These are phyloP conservation scores for Scedosporium apiospermum DNA, from an alignment of 2,329 filamentous ascomycete genomes.

Conservation along the genomic window DNA sequence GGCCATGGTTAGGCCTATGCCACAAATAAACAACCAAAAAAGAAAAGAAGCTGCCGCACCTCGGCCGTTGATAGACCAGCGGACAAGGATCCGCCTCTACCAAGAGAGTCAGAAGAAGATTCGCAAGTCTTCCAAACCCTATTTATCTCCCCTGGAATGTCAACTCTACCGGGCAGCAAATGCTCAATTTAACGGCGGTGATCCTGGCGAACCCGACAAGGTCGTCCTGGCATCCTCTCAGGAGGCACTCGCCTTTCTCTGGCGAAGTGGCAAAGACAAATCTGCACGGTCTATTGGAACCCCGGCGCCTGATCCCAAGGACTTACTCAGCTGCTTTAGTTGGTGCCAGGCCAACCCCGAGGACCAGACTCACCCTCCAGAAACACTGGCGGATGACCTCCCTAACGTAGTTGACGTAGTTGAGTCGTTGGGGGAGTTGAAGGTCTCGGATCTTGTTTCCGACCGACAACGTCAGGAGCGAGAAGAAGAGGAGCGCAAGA, in stretches of 20 bases:
- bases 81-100: not conserved
- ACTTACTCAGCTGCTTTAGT: not conserved
- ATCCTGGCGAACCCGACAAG: not conserved
- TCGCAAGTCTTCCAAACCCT: not conserved
- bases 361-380: not conserved
- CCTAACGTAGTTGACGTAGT: not conserved
- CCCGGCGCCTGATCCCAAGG: not conserved
- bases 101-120: not conserved
- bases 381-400: not conserved
- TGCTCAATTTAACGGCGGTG: too few relatives aligned
- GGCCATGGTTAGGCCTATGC: not conserved
- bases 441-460: not conserved
- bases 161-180: not conserved
- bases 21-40: not conserved
- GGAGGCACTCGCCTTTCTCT: not conserved
- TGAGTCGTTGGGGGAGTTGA: not conserved
- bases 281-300: not conserved
- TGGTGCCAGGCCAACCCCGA: not conserved
- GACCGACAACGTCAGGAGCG: not conserved
- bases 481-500: constrained; percentile 1
- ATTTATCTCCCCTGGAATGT: not conserved
- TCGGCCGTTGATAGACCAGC: not conserved
- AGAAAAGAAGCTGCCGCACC: not conserved
- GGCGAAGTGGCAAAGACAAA: not conserved
- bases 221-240: not conserved